phyloP scores from a whole-genome alignment of 768 basidiomycete genomes.

The Rhizopogon roseolus region DNA sequence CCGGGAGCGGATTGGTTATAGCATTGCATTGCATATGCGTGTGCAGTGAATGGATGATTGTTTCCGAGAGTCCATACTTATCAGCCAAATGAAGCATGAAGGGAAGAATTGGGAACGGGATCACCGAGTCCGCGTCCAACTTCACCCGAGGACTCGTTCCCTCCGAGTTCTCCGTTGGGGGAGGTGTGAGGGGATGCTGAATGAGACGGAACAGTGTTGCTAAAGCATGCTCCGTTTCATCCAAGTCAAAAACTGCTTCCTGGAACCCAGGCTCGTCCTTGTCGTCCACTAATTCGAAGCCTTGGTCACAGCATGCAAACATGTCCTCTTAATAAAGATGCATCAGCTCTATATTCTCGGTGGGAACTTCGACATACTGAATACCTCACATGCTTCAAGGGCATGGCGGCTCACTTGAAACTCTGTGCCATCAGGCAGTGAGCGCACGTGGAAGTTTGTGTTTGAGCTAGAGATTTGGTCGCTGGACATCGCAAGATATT shows the following conservation, averaged over 20 bases:
- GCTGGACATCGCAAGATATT: not conserved
- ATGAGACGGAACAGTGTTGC: slow-evolving; percentile 51
- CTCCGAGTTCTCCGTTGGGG: slow-evolving; percentile 25
- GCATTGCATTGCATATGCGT: slow-evolving; percentile 54
- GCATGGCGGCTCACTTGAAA: slow-evolving; percentile 48
- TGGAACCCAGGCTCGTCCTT: slow-evolving; percentile 10
- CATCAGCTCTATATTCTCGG: not conserved
- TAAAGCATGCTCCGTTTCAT: slow-evolving; percentile 47
- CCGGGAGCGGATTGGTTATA: slow-evolving; percentile 44
- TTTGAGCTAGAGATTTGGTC: slow-evolving; percentile 14
- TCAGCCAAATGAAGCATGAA: slow-evolving; percentile 54
- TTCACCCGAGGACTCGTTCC: slow-evolving; percentile 25
- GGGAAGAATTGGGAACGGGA: slow-evolving; percentile 63
- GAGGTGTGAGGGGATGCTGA: slow-evolving; percentile 48
- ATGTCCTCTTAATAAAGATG: slow-evolving; percentile 48
- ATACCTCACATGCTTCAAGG: slow-evolving; percentile 55
- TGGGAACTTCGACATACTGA: slow-evolving; percentile 39
- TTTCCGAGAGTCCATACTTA: slow-evolving; percentile 56
- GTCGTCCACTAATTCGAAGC: slow-evolving; percentile 5
- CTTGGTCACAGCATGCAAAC: slow-evolving; percentile 55
- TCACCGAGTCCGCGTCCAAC: slow-evolving; percentile 36
- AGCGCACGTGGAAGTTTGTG: slow-evolving; percentile 54
- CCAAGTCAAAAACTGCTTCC: slow-evolving; percentile 43
- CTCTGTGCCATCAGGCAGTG: slow-evolving; percentile 42
- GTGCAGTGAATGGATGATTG: slow-evolving; percentile 38